Evolutionary conservation across 2,329 filamentous ascomycete genomes (phyloP).

Genomic region (Fusarium algeriense): DNA sequence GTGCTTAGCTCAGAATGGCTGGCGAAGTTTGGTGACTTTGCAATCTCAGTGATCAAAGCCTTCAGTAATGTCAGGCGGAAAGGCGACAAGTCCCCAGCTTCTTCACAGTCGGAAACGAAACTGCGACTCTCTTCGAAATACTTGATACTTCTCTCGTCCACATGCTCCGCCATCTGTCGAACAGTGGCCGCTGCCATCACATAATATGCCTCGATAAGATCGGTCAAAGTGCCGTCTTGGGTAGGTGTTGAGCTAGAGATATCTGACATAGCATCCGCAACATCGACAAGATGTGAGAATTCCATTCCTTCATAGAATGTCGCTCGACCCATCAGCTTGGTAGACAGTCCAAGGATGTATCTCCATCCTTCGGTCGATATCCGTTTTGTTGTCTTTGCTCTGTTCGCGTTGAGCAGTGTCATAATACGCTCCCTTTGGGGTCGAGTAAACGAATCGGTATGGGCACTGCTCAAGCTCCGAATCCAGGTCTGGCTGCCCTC

Average conservation of each 20-base stretch:
- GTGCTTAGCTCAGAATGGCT: slow-evolving; percentile 42
- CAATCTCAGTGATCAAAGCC: slow-evolving; percentile 48
- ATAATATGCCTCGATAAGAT: slow-evolving; percentile 52
- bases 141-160: slow-evolving; percentile 57
- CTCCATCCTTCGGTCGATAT: slow-evolving; percentile 51
- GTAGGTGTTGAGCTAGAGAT: slow-evolving; percentile 43
- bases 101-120: slow-evolving; percentile 46
- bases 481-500: slow-evolving; percentile 49
- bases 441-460: slow-evolving; percentile 57
- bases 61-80: slow-evolving; percentile 55
- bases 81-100: slow-evolving; percentile 44
- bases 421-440: slow-evolving; percentile 60
- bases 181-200: slow-evolving; percentile 50
- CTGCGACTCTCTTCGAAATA: slow-evolving; percentile 52
- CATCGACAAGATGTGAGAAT: slow-evolving; percentile 54
- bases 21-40: slow-evolving; percentile 45
- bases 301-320: slow-evolving; percentile 63
- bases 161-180: slow-evolving; percentile 59
- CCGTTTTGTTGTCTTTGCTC: slow-evolving; percentile 44
- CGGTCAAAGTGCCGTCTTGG: slow-evolving; percentile 46
- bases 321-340: slow-evolving; percentile 63
- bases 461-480: slow-evolving; percentile 51
- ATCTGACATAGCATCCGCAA: slow-evolving; percentile 51
- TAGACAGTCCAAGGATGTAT: slow-evolving; percentile 58
- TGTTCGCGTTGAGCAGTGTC: slow-evolving; percentile 48